Base-by-base conservation (phyloP, 176 grass and related monocot species). In the Otatea glauca region DNA sequence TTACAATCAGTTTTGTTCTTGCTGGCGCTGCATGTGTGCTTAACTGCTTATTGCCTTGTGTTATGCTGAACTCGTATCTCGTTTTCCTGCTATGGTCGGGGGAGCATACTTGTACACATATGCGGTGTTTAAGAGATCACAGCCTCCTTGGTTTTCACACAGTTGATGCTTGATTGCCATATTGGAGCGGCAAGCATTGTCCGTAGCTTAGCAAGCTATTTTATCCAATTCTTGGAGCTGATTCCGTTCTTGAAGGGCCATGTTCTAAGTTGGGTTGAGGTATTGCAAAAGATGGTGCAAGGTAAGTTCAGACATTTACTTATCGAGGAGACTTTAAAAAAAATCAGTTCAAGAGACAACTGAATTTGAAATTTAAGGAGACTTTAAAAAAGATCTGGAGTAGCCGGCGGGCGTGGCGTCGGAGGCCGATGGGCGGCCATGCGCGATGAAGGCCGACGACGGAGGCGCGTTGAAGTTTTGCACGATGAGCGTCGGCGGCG, bases 81-180 rank as follows among this genome's bases (percentile, higher is more conserved):
- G 96, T 39, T 96, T 96, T 48, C 96, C 96, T 47, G 93, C 96
- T 53, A 89, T 99, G 45, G 96, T 99, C 4, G 93, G 96, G 2
- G 96, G 96, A 83, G 96, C 96, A 63, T 99, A 96, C 91, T 11
- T 99, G 56, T 99, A 99, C 78, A 87, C 96, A 0, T 99, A 99
- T 49, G 83, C 93, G 0, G 96, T 91, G 0, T 96, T 99, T 82
- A 99, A 99, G 96, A 99, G 78, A 84, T 99, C 86, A 96, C 91
- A 6, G 93, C 96, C 41, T 99, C 94, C 84, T 77, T 99, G 53
- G 93, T 99, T 78, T 99, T 99, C 78, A 79, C 89, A 14, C 96
- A 99, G 83, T 77, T 99, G 78, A 99, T 99, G 96, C 45, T 99
- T 63, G 93, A 99, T 81, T 94, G 96, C 75, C 96, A 99, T 81